Base-by-base conservation (phyloP, 2,329 filamentous ascomycete species). In the Ceratocystis harringtonii region DNA sequence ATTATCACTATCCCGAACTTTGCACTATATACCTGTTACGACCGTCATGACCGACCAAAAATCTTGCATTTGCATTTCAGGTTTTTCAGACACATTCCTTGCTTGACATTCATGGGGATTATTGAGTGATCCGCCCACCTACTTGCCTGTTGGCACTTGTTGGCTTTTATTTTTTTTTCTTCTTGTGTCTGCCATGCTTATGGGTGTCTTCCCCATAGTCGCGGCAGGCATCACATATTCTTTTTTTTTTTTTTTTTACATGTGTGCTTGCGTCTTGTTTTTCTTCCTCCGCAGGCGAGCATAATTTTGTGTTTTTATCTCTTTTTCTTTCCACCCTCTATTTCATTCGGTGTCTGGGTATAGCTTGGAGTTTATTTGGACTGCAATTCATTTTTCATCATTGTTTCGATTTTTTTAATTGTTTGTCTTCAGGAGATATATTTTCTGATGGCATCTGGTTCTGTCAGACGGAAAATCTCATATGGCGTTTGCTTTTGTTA, bases 41-140 rank as follows among this genome's bases (percentile, higher is more conserved):
- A 66, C 65, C 41, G 65, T 67, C 63, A 67, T 45, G 65, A 67
- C 65, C 65, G 65, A 67, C 62, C 65, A 67, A 67, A 66, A 67
- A 67, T 67, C 65, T 67, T 57, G 65, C 57, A 64, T 57, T 45
- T 67, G 62, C 61, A 52, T 64, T 63, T 62, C 62, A 66, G 65
- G 62, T 61, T 67, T 67, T 67, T 66, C 57, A 67, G 62, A 63
- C 62, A 67, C 65, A 62, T 62, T 66, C 65, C 60, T 64, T 67
- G 62, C 61, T 67, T 67, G 44, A 45, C 44, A 30, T 45, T 28
- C 19, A 45, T 62, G 55, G 30, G 25, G 55, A 58, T 58, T 32
- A 58, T 58, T 58, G 55, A 58, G 30, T 58, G 55, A 58, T 58
- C 55, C 55, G 55, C 15, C 25, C 19, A 7, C 22, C 41, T 45